Evolutionary conservation across 2,329 filamentous ascomycete species (phyloP).

Genomic region (Colletotrichum liriopes): DNA sequence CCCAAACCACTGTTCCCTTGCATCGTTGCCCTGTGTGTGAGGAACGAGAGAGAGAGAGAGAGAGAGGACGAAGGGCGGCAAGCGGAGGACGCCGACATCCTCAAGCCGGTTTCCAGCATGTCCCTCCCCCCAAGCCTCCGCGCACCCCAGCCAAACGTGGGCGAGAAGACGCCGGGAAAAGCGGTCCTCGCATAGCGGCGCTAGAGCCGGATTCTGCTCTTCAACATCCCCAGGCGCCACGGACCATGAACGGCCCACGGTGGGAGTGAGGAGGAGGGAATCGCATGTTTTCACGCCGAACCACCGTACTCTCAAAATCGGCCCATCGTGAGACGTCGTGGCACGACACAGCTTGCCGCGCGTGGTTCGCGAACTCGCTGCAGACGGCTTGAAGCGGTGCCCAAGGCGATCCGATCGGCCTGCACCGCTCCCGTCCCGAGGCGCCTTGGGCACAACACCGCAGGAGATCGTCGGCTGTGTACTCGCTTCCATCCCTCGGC

Average conservation of each 20-base stretch:
- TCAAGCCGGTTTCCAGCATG: background rate
- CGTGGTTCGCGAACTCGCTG: background rate
- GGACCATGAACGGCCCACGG: background rate
- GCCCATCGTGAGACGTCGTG: slow-evolving; percentile 21
- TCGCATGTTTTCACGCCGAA: slow-evolving; percentile 15
- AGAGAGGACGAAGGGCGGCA: background rate
- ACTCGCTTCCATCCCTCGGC: too few species aligned
- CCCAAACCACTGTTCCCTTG: background rate
- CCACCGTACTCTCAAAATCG: slow-evolving; percentile 19
- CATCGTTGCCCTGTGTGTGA: background rate
- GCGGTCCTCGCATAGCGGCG: background rate
- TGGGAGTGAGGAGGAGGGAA: background rate
- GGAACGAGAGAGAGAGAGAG: background rate
- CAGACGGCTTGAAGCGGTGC: background rate
- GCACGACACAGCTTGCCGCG: background rate
- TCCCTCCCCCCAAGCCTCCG: too few species aligned
- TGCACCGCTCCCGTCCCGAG: background rate
- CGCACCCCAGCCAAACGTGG: background rate
- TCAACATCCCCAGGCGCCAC: background rate
- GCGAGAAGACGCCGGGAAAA: background rate
- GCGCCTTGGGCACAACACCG: too few species aligned
- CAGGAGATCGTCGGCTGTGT: too few species aligned
- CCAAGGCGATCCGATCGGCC: background rate
- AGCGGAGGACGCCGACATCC: background rate
- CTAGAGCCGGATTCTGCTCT: background rate